Evolutionary conservation across 179 eudicot genomes (phyloP).

Genomic region (Beta macrorhiza): DNA sequence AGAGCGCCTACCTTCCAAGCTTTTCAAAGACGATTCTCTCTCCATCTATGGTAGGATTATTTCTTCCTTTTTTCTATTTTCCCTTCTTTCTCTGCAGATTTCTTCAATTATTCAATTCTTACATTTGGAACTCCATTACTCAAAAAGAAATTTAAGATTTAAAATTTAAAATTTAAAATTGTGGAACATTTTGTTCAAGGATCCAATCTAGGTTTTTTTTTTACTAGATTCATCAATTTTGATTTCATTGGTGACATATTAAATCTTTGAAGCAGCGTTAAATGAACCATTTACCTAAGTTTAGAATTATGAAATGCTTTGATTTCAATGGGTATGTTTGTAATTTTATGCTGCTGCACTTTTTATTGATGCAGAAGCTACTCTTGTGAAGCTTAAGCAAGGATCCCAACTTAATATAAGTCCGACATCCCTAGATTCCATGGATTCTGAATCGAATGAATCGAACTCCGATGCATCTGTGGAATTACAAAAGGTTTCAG

Average conservation of each 20-base stretch:
- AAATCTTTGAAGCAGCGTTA: no score
- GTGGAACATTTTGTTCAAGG: no score
- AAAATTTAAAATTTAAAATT: no score
- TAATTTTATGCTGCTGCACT: background rate
- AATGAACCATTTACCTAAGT: no score
- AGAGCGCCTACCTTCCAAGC: slow-evolving; percentile 52
- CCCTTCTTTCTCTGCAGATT: background rate
- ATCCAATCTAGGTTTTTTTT: background rate
- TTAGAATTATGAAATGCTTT: background rate
- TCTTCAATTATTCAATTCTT: background rate
- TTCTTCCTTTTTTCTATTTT: background rate
- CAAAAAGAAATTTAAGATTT: no score
- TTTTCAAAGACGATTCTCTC: slow-evolving; percentile 65
- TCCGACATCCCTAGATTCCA: slow-evolving; percentile 15
- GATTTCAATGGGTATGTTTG: background rate
- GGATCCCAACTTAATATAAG: slow-evolving; percentile 46
- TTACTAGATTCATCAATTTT: background rate
- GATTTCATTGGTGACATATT: no score
- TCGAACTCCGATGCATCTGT: background rate
- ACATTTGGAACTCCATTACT: background rate
- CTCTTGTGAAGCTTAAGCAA: slow-evolving; percentile 69
- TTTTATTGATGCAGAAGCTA: slow-evolving; percentile 46
- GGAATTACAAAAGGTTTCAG: background rate
- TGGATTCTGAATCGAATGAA: slow-evolving; percentile 30
- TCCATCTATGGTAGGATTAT: slow-evolving; percentile 56